phyloP scores from a whole-genome alignment of 1,284 basidiomycete species.

The Melampsora americana region DNA sequence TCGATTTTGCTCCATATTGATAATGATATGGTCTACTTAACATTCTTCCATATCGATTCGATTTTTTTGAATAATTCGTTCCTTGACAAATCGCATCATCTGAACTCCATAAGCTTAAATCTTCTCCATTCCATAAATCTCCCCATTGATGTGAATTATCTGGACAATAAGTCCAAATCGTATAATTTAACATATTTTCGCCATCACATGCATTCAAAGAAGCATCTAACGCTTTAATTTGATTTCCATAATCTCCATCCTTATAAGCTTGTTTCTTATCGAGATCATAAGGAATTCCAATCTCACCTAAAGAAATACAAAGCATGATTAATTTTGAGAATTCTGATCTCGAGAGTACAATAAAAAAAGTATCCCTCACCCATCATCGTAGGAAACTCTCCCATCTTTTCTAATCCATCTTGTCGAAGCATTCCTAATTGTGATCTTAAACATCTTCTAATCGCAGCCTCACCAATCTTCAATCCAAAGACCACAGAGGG shows the following conservation, averaged over 20 bases:
- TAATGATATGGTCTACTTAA: slow-evolving; percentile 24
- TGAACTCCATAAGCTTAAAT: slow-evolving; percentile 75
- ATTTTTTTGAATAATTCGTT: slow-evolving; percentile 26
- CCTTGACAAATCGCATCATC: slow-evolving; percentile 64
- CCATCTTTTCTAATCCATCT: slow-evolving; percentile 62
- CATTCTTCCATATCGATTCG: slow-evolving; percentile 14
- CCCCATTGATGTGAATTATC: slow-evolving; percentile 77
- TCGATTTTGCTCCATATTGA: slow-evolving; percentile 17
- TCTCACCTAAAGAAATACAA: slow-evolving; percentile 60
- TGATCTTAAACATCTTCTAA: slow-evolving; percentile 75
- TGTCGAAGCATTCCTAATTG: slow-evolving; percentile 76
- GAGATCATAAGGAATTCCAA: slow-evolving; percentile 90
- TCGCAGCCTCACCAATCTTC: slow-evolving; percentile 72
- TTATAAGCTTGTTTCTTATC: slow-evolving; percentile 72
- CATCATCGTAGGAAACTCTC: slow-evolving; percentile 82
- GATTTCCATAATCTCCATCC: slow-evolving; percentile 65
- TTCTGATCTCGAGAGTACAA: too few relatives aligned
- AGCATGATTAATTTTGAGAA: not conserved
- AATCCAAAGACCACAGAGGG: slow-evolving; percentile 59
- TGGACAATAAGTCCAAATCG: slow-evolving; percentile 86
- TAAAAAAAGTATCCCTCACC: too few relatives aligned
- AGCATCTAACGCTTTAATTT: slow-evolving; percentile 84
- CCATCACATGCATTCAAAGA: slow-evolving; percentile 87
- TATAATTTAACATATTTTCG: slow-evolving; percentile 73
- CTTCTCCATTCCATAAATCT: slow-evolving; percentile 95